Conservation (phyloP, 257 asterid species). For the Marsdenia floribunda region DNA sequence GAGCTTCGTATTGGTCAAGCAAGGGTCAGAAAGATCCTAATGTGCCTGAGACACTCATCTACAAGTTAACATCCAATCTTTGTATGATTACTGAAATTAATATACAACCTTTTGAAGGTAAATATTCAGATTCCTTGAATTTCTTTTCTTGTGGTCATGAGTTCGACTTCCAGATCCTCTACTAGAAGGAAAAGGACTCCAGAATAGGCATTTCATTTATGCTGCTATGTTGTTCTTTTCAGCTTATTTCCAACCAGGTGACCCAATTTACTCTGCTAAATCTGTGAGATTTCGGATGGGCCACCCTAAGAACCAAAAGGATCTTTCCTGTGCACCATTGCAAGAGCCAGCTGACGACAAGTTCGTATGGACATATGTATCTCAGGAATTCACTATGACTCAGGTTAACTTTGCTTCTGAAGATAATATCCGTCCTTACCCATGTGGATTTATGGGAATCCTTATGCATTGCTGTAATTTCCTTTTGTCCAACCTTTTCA, state of each 20-base stretch:
- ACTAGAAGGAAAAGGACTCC: background rate
- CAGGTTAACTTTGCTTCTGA: constrained; percentile 39
- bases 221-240: constrained; percentile 14
- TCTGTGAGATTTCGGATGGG: constrained; percentile 65
- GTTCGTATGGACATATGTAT: constrained; percentile 73
- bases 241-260: constrained; percentile 67
- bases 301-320: constrained; percentile 38
- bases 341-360: constrained; percentile 57
- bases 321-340: constrained; percentile 28
- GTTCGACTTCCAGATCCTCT: background rate
- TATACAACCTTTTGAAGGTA: constrained; percentile 82
- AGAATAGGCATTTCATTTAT: background rate
- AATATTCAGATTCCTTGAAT: constrained; percentile 8
- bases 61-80: constrained; percentile 51
- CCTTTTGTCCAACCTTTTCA: background rate
- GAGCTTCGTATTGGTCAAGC: constrained; percentile 85
- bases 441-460: background rate
- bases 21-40: constrained; percentile 61
- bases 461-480: background rate
- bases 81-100: constrained; percentile 68
- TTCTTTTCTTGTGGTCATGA: background rate
- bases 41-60: constrained; percentile 63
- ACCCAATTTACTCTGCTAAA: constrained; percentile 72
- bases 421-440: background rate
- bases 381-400: constrained; percentile 58